Percentiles rank a stretch among this genome's conserved stretches.
Evolutionary conservation across 2,329 filamentous ascomycete genomes (phyloP).

Genomic region (Pyricularia sp.): DNA sequence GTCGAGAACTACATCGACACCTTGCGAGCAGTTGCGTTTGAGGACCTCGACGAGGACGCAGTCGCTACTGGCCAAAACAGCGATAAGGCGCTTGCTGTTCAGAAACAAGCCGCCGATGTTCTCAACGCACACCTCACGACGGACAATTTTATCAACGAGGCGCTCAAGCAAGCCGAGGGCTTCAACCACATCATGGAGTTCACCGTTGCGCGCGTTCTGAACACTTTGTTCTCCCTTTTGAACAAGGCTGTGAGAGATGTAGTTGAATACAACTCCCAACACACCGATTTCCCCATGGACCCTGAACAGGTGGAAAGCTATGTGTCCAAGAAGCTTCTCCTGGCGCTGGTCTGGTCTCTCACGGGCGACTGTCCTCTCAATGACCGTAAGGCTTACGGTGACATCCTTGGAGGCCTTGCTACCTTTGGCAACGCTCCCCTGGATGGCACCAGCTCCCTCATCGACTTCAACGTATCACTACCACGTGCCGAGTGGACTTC

Average conservation of each 20-base stretch:
- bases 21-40: conserved; percentile 74
- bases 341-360: conserved; percentile 90
- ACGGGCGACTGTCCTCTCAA: conserved; percentile 86
- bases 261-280: conserved; percentile 92
- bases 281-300: conserved; percentile 88
- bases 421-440: conserved; percentile 78
- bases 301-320: conserved; percentile 83
- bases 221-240: conserved; percentile 87
- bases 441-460: conserved; percentile 72
- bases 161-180: conserved; percentile 62
- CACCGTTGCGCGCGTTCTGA: conserved; percentile 80
- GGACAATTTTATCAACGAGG: conserved; percentile 73
- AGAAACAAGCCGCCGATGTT: conserved; percentile 70
- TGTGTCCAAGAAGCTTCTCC: conserved; percentile 84
- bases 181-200: conserved; percentile 99
- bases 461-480: conserved; percentile 87
- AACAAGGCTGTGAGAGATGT: conserved; percentile 90
- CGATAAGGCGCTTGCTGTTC: conserved; percentile 68
- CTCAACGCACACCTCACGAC: conserved; percentile 65
- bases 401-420: conserved; percentile 71
- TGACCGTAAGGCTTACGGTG: conserved; percentile 84
- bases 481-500: conserved; percentile 82
- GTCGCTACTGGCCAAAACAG: conserved; percentile 67
- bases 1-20: conserved; percentile 82
- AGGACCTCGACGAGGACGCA: conserved; percentile 90